Percentiles rank a stretch among this genome's conserved stretches.
phyloP scores from a whole-genome alignment of 1,139 yeast genomes.

The Blastobotrys malaysiensis region DNA sequence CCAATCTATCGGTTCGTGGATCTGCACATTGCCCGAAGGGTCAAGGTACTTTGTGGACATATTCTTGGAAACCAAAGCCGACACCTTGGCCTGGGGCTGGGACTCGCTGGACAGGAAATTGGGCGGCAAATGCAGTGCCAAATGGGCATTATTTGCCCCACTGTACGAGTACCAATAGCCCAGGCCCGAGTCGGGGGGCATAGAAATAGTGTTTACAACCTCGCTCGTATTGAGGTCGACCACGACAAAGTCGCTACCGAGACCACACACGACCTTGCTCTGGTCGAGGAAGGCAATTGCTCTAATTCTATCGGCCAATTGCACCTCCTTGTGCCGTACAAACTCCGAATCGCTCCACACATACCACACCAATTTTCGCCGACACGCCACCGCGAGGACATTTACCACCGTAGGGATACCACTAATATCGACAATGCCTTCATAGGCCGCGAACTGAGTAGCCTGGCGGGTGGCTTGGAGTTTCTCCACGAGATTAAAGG shows the following conservation, averaged over 20 bases:
- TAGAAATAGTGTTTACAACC: slow-evolving; percentile 7
- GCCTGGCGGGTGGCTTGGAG: slow-evolving; percentile 36
- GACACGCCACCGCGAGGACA: slow-evolving; percentile 34
- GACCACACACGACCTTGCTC: slow-evolving; percentile 33
- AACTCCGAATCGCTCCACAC: slow-evolving; percentile 37
- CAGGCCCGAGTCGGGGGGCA: neutral
- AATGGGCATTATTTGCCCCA: neutral
- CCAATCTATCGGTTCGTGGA: neutral
- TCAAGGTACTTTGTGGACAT: neutral
- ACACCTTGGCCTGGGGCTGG: neutral
- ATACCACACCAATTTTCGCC: slow-evolving; percentile 32
- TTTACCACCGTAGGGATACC: slow-evolving; percentile 24
- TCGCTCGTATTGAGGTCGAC: slow-evolving; percentile 22
- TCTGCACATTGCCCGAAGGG: neutral
- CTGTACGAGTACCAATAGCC: neutral
- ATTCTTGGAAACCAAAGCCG: neutral
- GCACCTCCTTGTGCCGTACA: slow-evolving; percentile 29
- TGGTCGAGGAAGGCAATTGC: slow-evolving; percentile 33
- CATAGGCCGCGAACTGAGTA: slow-evolving; percentile 28
- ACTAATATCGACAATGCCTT: slow-evolving; percentile 20
- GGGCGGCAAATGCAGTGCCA: neutral
- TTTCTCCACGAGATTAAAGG: slow-evolving; percentile 30
- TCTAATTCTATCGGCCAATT: slow-evolving; percentile 34
- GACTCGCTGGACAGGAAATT: neutral
- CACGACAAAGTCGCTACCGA: slow-evolving; percentile 28